Conservation (phyloP, 495 filamentous ascomycete genomes). For the Xylaria grammica region DNA sequence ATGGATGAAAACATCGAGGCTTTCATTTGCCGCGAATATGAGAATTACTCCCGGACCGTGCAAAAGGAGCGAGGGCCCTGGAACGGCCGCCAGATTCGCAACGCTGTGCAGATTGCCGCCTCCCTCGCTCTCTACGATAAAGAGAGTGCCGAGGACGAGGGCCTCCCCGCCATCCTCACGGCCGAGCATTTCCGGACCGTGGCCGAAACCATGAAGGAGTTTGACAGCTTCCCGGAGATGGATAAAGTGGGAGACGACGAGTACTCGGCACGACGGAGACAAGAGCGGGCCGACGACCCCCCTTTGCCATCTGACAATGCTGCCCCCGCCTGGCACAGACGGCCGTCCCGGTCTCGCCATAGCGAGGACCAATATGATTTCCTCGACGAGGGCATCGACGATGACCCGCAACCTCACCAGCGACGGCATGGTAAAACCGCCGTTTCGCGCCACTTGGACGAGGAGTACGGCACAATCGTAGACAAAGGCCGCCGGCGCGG, state of each 20-base stretch:
- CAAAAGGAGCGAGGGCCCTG: conserved; percentile 34
- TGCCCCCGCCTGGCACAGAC: too few relatives aligned
- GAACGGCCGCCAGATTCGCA: conserved; percentile 62
- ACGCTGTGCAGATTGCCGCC: conserved; percentile 63
- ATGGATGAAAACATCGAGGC: not conserved
- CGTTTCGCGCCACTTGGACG: too few relatives aligned
- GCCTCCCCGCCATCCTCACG: not conserved
- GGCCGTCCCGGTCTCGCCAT: too few relatives aligned
- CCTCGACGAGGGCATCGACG: too few relatives aligned
- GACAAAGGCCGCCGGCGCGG: too few relatives aligned
- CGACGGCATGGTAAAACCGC: too few relatives aligned
- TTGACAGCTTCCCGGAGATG: not conserved
- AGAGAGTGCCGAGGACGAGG: not conserved
- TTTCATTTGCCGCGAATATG: not conserved
- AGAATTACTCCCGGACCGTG: not conserved
- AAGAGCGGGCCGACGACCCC: not conserved
- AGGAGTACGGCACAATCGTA: too few relatives aligned
- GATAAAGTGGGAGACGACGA: not conserved
- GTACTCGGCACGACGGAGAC: not conserved
- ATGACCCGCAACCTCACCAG: too few relatives aligned
- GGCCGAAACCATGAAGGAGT: not conserved
- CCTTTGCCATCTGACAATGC: too few relatives aligned
- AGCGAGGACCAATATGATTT: too few relatives aligned
- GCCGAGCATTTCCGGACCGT: not conserved
- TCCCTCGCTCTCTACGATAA: conserved; percentile 72